These are phyloP conservation scores for Hura crepitans DNA, from an alignment of 441 rosid genomes.

Conservation along the genomic window DNA sequence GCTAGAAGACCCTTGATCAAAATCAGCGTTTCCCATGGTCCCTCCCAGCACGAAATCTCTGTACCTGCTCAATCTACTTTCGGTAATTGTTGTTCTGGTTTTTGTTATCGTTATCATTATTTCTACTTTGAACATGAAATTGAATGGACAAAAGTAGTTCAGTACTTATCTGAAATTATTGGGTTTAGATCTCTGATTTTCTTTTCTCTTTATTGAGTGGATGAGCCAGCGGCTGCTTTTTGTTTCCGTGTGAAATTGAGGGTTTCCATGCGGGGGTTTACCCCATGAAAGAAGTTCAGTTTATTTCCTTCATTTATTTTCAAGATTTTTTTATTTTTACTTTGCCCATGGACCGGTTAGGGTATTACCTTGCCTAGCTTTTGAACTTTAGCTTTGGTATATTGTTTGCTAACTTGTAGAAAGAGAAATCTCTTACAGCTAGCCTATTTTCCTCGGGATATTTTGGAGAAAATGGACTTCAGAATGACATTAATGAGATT, in stretches of 20 bases:
- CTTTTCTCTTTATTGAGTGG: not conserved
- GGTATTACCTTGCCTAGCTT: not conserved
- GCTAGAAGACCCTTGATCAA: constrained; percentile 37
- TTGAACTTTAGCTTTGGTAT: not conserved
- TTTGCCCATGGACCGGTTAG: no score
- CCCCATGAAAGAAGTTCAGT: not conserved
- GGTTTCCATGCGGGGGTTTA: not conserved
- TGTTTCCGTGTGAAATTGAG: not conserved
- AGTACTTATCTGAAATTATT: not conserved
- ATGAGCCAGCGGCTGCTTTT: no score
- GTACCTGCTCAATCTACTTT: constrained; percentile 51
- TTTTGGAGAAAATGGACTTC: not conserved
- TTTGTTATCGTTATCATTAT: not conserved
- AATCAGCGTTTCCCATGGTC: constrained; percentile 42
- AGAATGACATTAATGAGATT: not conserved
- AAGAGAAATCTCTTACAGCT: not conserved
- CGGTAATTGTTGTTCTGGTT: constrained; percentile 35
- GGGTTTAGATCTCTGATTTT: not conserved
- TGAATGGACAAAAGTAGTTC: not conserved
- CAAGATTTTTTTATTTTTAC: no score
- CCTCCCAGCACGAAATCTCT: constrained; percentile 42
- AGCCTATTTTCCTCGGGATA: not conserved
- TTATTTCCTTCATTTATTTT: no score
- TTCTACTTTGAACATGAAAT: not conserved
- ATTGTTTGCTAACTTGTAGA: not conserved